Evolutionary conservation across 805 yeast genomes (phyloP).

Genomic region (Kuraishia piskuri): DNA sequence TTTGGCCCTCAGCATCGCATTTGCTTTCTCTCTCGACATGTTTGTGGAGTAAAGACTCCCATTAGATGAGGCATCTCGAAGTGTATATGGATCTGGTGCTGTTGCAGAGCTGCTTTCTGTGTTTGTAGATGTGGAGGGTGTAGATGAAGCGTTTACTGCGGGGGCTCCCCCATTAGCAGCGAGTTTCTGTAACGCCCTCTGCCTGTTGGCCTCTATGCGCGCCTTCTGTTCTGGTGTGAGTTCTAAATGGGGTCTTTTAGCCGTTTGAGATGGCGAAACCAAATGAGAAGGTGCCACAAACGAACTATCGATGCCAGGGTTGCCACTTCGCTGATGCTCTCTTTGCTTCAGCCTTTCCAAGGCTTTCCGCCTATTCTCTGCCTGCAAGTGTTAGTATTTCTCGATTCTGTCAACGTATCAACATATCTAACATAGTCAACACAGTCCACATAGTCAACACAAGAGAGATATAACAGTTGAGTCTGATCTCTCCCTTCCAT

Average conservation of each 20-base stretch:
- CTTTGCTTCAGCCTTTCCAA: conserved; percentile 45
- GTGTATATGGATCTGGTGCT: not conserved
- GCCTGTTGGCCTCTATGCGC: conserved; percentile 43
- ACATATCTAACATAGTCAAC: not conserved
- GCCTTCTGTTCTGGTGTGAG: conserved; percentile 41
- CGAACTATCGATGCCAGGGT: conserved; percentile 1
- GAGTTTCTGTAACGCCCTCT: conserved; percentile 35
- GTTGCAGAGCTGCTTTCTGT: not conserved
- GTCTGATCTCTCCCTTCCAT: too few relatives aligned
- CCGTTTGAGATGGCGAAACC: not conserved
- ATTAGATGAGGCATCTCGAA: not conserved
- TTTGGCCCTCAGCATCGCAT: not conserved
- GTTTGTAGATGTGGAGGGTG: not conserved
- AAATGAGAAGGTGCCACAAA: not conserved
- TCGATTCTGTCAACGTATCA: not conserved
- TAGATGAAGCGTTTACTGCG: not conserved
- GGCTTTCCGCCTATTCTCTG: conserved; percentile 56
- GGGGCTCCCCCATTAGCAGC: not conserved
- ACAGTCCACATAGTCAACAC: not conserved
- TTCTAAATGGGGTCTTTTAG: conserved; percentile 11
- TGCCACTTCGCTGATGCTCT: conserved; percentile 16
- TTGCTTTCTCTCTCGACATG: conserved; percentile 1
- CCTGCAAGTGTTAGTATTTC: conserved; percentile 26
- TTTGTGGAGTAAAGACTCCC: conserved; percentile 7
- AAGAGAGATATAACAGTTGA: too few relatives aligned